A percentile compares a stretch with the other conserved stretches of the same genome.
Conservation (phyloP, 306 rosid genomes). For the Albizia julibrissin region DNA sequence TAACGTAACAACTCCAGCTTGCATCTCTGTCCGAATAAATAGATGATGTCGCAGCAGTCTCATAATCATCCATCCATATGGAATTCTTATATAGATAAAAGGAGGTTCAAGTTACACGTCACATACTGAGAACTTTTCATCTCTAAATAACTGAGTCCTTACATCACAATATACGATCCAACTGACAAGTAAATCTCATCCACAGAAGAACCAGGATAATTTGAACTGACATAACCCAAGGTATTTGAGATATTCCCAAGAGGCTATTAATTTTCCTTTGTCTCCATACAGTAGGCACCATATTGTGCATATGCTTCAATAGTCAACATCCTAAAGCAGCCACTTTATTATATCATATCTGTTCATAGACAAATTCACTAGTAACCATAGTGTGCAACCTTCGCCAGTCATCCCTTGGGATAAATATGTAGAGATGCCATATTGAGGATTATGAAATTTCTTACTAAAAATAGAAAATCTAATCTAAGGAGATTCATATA, state of each 20-base stretch:
- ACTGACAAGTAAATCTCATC: slow-evolving; percentile 30
- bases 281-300: slow-evolving; percentile 56
- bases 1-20: slow-evolving; percentile 40
- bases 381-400: slow-evolving; percentile 62
- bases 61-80: slow-evolving; percentile 49
- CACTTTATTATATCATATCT: slow-evolving; percentile 63
- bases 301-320: slow-evolving; percentile 54
- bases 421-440: slow-evolving; percentile 48
- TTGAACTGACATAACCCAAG: slow-evolving; percentile 40
- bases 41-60: slow-evolving; percentile 42
- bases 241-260: slow-evolving; percentile 26
- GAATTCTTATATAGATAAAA: slow-evolving; percentile 38
- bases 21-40: slow-evolving; percentile 45
- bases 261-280: slow-evolving; percentile 46
- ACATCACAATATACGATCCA: slow-evolving; percentile 45
- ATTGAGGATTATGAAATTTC: slow-evolving; percentile 40
- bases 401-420: slow-evolving; percentile 52
- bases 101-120: slow-evolving; percentile 40
- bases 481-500: background rate
- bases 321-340: slow-evolving; percentile 73
- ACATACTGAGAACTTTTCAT: slow-evolving; percentile 44
- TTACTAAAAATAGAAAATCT: slow-evolving; percentile 27
- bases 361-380: slow-evolving; percentile 76
- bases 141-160: slow-evolving; percentile 49
- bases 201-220: slow-evolving; percentile 37